These are phyloP conservation scores for Mycena galericulata DNA, from an alignment of 768 basidiomycete genomes.

Conservation along the genomic window DNA sequence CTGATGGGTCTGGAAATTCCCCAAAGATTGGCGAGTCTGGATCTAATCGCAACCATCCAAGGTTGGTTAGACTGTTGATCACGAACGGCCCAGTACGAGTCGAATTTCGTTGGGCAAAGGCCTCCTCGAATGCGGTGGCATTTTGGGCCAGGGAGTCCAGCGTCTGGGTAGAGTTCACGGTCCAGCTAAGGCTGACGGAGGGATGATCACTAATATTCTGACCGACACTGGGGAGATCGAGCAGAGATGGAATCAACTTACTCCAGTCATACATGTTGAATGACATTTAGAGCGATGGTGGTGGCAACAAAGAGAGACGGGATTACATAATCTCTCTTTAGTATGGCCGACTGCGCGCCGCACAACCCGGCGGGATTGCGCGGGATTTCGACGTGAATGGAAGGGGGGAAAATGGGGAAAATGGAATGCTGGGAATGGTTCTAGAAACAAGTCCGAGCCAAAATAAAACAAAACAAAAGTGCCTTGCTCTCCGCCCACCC, in stretches of 20 bases:
- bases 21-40: slow-evolving; percentile 13
- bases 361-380: no score
- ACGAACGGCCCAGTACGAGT: slow-evolving; percentile 42
- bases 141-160: slow-evolving; percentile 25
- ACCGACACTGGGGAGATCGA: slow-evolving; percentile 26
- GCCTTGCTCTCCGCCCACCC: no score
- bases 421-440: no score
- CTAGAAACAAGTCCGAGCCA: no score
- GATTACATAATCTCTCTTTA: no score
- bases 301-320: no score
- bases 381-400: no score
- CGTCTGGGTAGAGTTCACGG: slow-evolving; percentile 37
- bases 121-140: slow-evolving; percentile 19
- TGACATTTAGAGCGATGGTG: no score
- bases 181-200: slow-evolving; percentile 29
- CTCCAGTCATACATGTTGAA: slow-evolving; percentile 11
- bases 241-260: slow-evolving; percentile 32
- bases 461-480: no score
- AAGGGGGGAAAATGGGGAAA: no score
- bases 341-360: no score
- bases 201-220: slow-evolving; percentile 43
- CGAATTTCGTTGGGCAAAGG: slow-evolving; percentile 38
- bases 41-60: slow-evolving; percentile 36
- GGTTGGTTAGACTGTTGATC: slow-evolving; percentile 29
- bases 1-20: slow-evolving; percentile 35